Base-by-base conservation (phyloP, 164 flowering plant species). In the Santalum album region DNA sequence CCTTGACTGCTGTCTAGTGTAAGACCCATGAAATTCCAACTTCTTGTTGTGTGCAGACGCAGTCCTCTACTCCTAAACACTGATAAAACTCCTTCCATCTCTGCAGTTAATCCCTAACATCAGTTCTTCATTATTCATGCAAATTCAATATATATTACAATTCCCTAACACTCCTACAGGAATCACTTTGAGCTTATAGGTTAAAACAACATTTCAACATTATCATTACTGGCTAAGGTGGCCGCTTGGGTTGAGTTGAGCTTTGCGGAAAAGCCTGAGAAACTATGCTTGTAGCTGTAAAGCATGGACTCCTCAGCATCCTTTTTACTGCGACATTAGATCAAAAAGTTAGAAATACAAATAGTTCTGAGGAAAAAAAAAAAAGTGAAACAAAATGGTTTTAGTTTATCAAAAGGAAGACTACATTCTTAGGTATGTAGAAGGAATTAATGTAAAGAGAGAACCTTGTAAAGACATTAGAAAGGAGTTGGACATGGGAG, bases 1-100 rank as follows among this genome's bases (percentile, higher is more conserved):
- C 50, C 38, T 5, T 6, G 7, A 35, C 53, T 53, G 29, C 65
- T 51, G 64, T 74, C 64, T 49, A 77, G 27, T 23, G 71, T 49
- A 35, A 86, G 84, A 6, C 86, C 94, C 73, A 82, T 47, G 65
- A 85, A 85, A 35, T 85, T 87, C 94, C 94, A 85, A 69, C 94
- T 85, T 58, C 94, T 75, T 7, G 94, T 82, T 0, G 94, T 86
- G 58, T 80, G 80, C 65, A 82, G 27, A 64, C 54, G 64, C 65
- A 75, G 22, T 15, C 27, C 64, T 47, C 44, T 68, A 76, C 94
- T 82, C 63, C 57, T 56, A 26, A 82, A 80, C 46, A 82, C 79
- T 3, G 94, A 75, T 60, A 82, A 58, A 18, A 86, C 89, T 49
- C 68, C 83, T 50, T 73, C 55, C 69, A 62, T 78, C 23, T 67